Evolutionary conservation across 768 basidiomycete species (phyloP).

Genomic region (Phlebiopsis flavidoalba): DNA sequence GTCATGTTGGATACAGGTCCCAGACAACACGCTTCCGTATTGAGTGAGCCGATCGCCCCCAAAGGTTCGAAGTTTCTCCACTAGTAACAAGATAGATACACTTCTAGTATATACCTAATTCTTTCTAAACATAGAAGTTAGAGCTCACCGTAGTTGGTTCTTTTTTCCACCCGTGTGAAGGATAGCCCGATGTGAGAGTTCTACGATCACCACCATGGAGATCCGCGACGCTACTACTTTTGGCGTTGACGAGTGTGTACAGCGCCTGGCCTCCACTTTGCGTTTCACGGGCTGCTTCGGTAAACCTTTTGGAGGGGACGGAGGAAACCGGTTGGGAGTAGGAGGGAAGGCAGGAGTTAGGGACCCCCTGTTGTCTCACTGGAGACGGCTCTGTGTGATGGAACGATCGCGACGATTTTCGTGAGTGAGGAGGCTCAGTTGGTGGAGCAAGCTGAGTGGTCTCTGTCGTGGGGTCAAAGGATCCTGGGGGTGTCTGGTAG

Average conservation of each 20-base stretch:
- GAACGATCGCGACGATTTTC: not conserved
- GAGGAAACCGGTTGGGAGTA: not conserved
- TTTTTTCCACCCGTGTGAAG: constrained; percentile 15
- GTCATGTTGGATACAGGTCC: constrained; percentile 18
- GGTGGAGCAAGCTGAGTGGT: not conserved
- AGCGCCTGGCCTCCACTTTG: constrained; percentile 15
- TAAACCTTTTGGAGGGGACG: not conserved
- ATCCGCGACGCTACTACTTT: constrained; percentile 20
- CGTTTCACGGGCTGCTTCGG: not conserved
- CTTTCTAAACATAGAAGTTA: not conserved
- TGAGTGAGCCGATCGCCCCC: constrained; percentile 22
- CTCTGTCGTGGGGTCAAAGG: not conserved
- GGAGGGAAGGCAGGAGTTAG: not conserved
- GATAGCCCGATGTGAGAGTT: constrained; percentile 21
- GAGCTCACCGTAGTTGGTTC: constrained; percentile 21
- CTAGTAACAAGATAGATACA: too few relatives aligned
- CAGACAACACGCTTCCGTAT: constrained; percentile 15
- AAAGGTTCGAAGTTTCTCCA: constrained; percentile 23
- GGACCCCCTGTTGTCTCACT: not conserved
- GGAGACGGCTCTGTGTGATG: not conserved
- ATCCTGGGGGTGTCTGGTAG: constrained; percentile 8
- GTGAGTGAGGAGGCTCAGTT: not conserved
- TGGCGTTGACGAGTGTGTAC: constrained; percentile 21
- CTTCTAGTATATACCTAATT: too few relatives aligned
- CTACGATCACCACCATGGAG: constrained; percentile 18